Percentiles rank a stretch among this genome's conserved stretches.
Evolutionary conservation across 805 yeast genomes (phyloP).

Genomic region (Saturnispora mendoncae): DNA sequence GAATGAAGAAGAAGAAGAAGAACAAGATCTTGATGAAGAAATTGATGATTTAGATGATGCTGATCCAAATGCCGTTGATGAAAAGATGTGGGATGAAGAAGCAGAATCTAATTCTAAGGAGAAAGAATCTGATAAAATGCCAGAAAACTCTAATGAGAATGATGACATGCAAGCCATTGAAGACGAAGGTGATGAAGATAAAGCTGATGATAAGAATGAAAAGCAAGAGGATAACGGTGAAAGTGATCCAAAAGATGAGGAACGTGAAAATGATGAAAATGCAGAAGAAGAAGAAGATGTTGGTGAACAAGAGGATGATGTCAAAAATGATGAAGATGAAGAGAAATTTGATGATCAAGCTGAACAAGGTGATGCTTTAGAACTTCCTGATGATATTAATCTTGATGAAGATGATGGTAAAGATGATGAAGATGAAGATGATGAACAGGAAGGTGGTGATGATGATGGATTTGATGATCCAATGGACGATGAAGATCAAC

Average conservation of each 20-base stretch:
- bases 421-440: slow-evolving; percentile 20
- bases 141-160: slow-evolving; percentile 44
- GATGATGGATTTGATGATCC: slow-evolving; percentile 23
- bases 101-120: slow-evolving; percentile 69
- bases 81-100: slow-evolving; percentile 97
- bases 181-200: slow-evolving; percentile 27
- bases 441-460: slow-evolving; percentile 21
- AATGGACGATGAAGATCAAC: slow-evolving; percentile 17
- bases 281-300: slow-evolving; percentile 60
- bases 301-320: slow-evolving; percentile 77
- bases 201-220: slow-evolving; percentile 28
- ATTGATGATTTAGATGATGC: slow-evolving; percentile 80
- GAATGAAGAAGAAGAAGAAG: slow-evolving; percentile 37
- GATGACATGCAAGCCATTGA: slow-evolving; percentile 30
- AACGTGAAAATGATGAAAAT: slow-evolving; percentile 38
- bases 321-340: slow-evolving; percentile 49
- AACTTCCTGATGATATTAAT: slow-evolving; percentile 86
- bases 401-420: slow-evolving; percentile 57
- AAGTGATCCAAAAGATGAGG: slow-evolving; percentile 30
- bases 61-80: slow-evolving; percentile 93
- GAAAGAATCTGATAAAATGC: slow-evolving; percentile 67
- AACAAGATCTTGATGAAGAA: slow-evolving; percentile 79
- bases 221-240: slow-evolving; percentile 30
- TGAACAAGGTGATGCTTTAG: slow-evolving; percentile 80
- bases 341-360: slow-evolving; percentile 65